Conservation (phyloP, 208 protist species). For the Trypanosoma scelopori region DNA sequence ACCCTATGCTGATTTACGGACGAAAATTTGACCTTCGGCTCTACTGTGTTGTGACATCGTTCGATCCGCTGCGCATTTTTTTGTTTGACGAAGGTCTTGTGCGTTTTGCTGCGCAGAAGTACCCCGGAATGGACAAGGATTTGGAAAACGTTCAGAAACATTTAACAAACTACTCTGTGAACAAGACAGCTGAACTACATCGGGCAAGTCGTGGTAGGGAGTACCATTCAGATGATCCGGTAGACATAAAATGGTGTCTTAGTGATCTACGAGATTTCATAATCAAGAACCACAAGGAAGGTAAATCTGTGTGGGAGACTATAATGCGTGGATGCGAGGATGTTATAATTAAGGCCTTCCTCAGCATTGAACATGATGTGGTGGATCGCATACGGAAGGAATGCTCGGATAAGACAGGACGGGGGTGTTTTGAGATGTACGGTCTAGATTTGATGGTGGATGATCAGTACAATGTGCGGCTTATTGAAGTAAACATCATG, state of each 20-base stretch:
- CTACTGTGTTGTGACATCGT: slow-evolving; percentile 92
- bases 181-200: slow-evolving; percentile 90
- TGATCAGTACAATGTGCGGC: slow-evolving; percentile 62
- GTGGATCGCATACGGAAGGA: slow-evolving; percentile 58
- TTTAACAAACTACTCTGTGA: slow-evolving; percentile 97
- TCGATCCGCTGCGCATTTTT: slow-evolving; percentile 91
- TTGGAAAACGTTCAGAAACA: slow-evolving; percentile 92
- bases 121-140: slow-evolving; percentile 75
- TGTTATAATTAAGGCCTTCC: slow-evolving; percentile 90
- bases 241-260: slow-evolving; percentile 92
- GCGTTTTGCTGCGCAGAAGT: slow-evolving; percentile 92
- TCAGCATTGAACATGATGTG: slow-evolving; percentile 87
- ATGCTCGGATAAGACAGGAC: slow-evolving; percentile 65
- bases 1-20: slow-evolving; percentile 93
- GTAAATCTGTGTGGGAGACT: slow-evolving; percentile 50
- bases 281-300: slow-evolving; percentile 45
- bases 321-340: slow-evolving; percentile 76
- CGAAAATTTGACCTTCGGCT: slow-evolving; percentile 95
- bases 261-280: slow-evolving; percentile 76
- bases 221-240: slow-evolving; percentile 61
- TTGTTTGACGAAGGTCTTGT: slow-evolving; percentile 95
- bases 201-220: slow-evolving; percentile 61
- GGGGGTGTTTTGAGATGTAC: slow-evolving; percentile 92
- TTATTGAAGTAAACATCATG: slow-evolving; percentile 94
- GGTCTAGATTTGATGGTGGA: slow-evolving; percentile 89